Base-by-base conservation (phyloP, 2,329 filamentous ascomycete genomes). In the Paraconiothyrium sp. region DNA sequence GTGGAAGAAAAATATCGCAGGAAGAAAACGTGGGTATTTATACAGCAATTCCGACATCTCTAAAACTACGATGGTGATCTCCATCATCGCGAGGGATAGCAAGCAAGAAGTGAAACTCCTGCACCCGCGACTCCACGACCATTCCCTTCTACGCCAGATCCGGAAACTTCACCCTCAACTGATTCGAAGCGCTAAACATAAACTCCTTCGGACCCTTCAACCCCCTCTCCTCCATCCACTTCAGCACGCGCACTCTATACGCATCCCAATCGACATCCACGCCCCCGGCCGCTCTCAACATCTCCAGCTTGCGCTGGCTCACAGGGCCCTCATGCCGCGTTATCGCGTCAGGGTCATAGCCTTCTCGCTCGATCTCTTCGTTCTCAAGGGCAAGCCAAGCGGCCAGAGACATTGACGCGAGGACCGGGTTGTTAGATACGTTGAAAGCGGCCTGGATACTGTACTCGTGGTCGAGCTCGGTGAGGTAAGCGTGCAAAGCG, bases 191-290 rank as follows among this genome's bases (percentile, higher is more conserved):
- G 39, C 89, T 92, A 76, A 91, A 91, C 84, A 96, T 90, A 70
- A 96, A 79, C 65, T 89, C 84, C 16, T 86, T 85, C 34, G 94
- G 83, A 0, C 93, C 93, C 11, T 77, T 79, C 49, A 91, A 83
- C 0, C 90, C 90, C 57, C 84, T 85, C 6, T 79, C 81, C 61
- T 90, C 89, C 63, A 96, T 78, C 78, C 89, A 88, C 54, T 84
- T 83, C 59, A 97, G 79, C 64, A 94, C 89, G n/a, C 87, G 85
- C 6, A 92, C 81, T 60, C 91, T 85, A 76, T 93, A 97, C 54
- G 91, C 88, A 69, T 90, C 87, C 90, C 91, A 96, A 14, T 82
- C 83, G 43, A 94, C 73, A 54, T 79, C 82, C 30, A 93, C 74
- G 0, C 92, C 92, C 0, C 91, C 90, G 16, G 86, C 84, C 39